A percentile compares a stretch with the other conserved stretches of the same genome.
phyloP scores from a whole-genome alignment of 2,329 filamentous ascomycete species.

The Allantophomopsis cytisporea region DNA sequence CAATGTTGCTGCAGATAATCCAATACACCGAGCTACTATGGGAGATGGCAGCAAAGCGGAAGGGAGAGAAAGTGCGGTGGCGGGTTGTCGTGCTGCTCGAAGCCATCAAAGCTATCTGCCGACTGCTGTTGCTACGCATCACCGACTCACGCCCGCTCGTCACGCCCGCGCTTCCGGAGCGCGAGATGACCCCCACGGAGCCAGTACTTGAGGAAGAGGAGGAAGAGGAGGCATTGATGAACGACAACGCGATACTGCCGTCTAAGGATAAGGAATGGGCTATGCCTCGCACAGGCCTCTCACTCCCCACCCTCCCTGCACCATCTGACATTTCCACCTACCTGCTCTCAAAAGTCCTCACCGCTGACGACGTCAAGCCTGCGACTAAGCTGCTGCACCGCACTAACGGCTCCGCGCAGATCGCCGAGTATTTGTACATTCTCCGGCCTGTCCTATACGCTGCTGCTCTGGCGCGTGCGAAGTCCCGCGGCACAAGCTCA shows the following conservation, averaged over 20 bases:
- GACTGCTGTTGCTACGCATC: constrained; percentile 65
- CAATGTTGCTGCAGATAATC: constrained; percentile 74
- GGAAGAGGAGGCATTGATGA: constrained; percentile 25
- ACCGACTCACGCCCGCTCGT: constrained; percentile 76
- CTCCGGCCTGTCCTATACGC: constrained; percentile 81
- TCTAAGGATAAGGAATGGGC: constrained; percentile 48
- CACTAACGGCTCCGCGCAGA: constrained; percentile 57
- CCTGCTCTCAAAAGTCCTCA: constrained; percentile 79
- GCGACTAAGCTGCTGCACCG: constrained; percentile 76
- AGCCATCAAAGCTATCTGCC: constrained; percentile 72
- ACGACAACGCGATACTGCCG: constrained; percentile 19
- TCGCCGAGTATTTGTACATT: constrained; percentile 87
- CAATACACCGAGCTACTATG: constrained; percentile 93
- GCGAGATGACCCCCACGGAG: constrained; percentile 59
- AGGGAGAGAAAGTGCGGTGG: constrained; percentile 75
- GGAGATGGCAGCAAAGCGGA: constrained; percentile 90
- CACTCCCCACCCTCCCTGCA: constrained; percentile 70
- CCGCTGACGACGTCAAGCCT: constrained; percentile 92
- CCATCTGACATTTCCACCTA: constrained; percentile 75
- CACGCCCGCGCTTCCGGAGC: constrained; percentile 72
- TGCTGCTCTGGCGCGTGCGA: constrained; percentile 54
- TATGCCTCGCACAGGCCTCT: constrained; percentile 90
- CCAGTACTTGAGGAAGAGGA: constrained; percentile 29
- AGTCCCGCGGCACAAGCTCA: constrained; percentile 44
- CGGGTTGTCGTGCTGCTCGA: constrained; percentile 77